A percentile compares a stretch with the other conserved stretches of the same genome.
Conservation (phyloP, 805 yeast genomes). For the Helenozyma baotianmanensis region DNA sequence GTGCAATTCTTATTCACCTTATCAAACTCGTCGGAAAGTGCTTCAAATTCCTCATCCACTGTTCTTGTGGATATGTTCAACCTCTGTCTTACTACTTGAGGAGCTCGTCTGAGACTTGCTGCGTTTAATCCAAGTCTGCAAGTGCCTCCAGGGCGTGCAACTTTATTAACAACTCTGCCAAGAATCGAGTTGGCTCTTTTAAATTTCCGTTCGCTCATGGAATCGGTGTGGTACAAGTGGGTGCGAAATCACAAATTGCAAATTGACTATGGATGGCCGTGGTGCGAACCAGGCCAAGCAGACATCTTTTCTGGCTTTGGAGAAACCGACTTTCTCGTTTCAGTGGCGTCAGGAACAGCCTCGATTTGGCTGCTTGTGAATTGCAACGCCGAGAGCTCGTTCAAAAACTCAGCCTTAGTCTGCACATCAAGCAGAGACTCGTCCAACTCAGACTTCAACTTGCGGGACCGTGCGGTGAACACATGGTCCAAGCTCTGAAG, state of each 20-base stretch:
- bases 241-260: constrained; percentile 1
- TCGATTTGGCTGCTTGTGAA: constrained; percentile 8
- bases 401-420: constrained; percentile 14
- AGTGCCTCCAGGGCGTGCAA: no score
- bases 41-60: constrained; percentile 37
- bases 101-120: constrained; percentile 1
- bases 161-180: no score
- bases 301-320: constrained; percentile 36
- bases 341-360: constrained; percentile 15
- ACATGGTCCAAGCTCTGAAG: constrained; percentile 30
- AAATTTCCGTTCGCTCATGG: no score
- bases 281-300: constrained; percentile 69
- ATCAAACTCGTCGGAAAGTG: constrained; percentile 18
- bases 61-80: constrained; percentile 10
- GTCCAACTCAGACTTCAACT: constrained; percentile 16
- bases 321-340: constrained; percentile 20
- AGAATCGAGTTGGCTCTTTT: no score
- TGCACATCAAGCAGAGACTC: constrained; percentile 11
- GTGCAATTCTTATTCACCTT: constrained; percentile 9
- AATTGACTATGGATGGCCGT: constrained; percentile 49
- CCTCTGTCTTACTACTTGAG: constrained; percentile 1
- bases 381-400: constrained; percentile 10
- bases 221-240: no score
- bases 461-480: constrained; percentile 23
- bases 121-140: no score